Percentiles rank a stretch among this genome's conserved stretches.
These are phyloP conservation scores for Camelina hispida DNA, from an alignment of 345 rosid species.

Conservation along the genomic window DNA sequence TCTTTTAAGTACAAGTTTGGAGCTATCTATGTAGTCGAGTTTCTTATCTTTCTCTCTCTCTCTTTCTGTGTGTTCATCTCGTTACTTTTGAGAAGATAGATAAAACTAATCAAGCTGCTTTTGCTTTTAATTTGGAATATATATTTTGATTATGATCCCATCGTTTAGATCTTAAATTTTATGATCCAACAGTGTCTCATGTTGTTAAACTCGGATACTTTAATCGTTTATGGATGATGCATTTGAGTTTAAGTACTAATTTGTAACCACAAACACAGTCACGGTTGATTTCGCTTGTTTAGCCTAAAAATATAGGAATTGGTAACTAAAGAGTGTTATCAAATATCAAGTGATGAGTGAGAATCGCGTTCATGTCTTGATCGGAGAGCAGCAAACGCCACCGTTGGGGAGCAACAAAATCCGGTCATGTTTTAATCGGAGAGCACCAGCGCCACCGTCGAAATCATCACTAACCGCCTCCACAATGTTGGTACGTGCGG, in stretches of 20 bases:
- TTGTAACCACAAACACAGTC: neutral
- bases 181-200: neutral
- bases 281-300: neutral
- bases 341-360: neutral
- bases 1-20: slow-evolving; percentile 38
- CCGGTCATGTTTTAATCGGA: slow-evolving; percentile 24
- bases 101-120: neutral
- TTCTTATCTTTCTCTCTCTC: neutral
- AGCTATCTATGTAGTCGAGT: slow-evolving; percentile 6
- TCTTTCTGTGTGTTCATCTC: slow-evolving; percentile 24
- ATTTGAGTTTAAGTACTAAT: neutral
- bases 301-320: neutral
- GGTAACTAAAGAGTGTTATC: neutral
- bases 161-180: neutral
- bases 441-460: neutral
- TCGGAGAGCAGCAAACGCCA: too few species aligned
- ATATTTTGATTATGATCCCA: neutral
- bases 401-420: neutral
- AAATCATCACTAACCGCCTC: slow-evolving; percentile 5
- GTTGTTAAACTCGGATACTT: neutral
- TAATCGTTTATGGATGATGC: neutral
- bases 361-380: neutral
- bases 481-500: slow-evolving; percentile 36
- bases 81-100: neutral
- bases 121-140: neutral